A percentile compares a stretch with the other conserved stretches of the same genome.
These are phyloP conservation scores for Trichosanthes truncata DNA, from an alignment of 306 rosid species.

Conservation along the genomic window DNA sequence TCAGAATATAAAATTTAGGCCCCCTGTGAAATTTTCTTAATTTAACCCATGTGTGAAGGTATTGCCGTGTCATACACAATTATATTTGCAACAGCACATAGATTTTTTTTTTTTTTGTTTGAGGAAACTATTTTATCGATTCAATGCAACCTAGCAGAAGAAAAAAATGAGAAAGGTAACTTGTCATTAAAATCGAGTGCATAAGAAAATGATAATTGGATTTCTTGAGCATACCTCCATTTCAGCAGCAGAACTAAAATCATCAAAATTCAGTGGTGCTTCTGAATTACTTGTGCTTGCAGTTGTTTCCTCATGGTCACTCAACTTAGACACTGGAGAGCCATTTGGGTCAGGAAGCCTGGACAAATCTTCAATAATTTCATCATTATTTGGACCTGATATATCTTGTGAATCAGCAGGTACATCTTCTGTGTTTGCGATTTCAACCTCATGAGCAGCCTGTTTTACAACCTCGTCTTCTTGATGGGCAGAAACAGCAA, in stretches of 20 bases:
- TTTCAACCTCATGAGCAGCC: constrained; percentile 19
- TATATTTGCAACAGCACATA: background rate
- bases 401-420: constrained; percentile 17
- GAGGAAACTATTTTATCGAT: background rate
- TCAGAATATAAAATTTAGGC: background rate
- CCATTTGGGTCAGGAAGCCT: constrained; percentile 30
- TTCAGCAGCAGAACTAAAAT: constrained; percentile 52
- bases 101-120: background rate
- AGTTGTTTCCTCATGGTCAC: constrained; percentile 26
- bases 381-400: constrained; percentile 18
- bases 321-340: constrained; percentile 24
- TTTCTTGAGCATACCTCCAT: constrained; percentile 60
- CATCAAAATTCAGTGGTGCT: constrained; percentile 49
- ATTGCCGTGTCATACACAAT: background rate
- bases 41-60: background rate
- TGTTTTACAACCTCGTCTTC: constrained; percentile 24
- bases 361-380: constrained; percentile 7
- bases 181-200: background rate
- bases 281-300: constrained; percentile 24
- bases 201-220: background rate
- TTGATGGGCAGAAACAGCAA: constrained; percentile 16
- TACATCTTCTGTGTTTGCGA: constrained; percentile 17
- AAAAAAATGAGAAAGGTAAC: background rate
- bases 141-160: background rate
- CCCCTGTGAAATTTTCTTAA: background rate